Conservation (phyloP, 768 basidiomycete species). For the Leucosporidium yakuticum region DNA sequence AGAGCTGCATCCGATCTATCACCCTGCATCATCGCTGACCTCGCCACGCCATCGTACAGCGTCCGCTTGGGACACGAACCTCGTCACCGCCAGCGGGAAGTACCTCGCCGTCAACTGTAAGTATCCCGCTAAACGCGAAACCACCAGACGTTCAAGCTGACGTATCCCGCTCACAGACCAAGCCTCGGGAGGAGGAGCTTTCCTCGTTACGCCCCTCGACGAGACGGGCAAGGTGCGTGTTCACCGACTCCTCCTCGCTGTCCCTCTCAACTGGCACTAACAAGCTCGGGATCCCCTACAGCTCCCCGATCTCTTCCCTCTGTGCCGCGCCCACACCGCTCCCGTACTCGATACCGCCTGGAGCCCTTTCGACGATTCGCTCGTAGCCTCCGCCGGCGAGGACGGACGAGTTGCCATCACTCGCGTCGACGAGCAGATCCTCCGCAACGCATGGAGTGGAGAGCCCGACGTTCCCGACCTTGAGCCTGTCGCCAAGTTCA, state of each 20-base stretch:
- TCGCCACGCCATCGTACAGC: neutral
- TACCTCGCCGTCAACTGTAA: slow-evolving; percentile 95
- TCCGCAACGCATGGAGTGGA: slow-evolving; percentile 57
- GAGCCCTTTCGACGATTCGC: slow-evolving; percentile 85
- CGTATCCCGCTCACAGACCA: slow-evolving; percentile 7
- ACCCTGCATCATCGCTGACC: neutral
- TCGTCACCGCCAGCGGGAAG: slow-evolving; percentile 75
- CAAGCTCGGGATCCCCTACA: slow-evolving; percentile 57
- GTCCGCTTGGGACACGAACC: slow-evolving; percentile 82
- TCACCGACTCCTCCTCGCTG: slow-evolving; percentile 61
- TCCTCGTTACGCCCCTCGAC: slow-evolving; percentile 83
- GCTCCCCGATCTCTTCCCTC: slow-evolving; percentile 84
- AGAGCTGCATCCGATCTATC: neutral
- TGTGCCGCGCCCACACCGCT: slow-evolving; percentile 64
- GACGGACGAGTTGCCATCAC: slow-evolving; percentile 91
- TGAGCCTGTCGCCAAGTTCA: slow-evolving; percentile 74
- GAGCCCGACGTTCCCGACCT: slow-evolving; percentile 76
- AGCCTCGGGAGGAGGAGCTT: slow-evolving; percentile 84
- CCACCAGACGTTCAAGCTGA: neutral
- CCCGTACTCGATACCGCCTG: slow-evolving; percentile 82
- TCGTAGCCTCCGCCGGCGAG: slow-evolving; percentile 87
- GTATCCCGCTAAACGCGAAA: slow-evolving; percentile 14
- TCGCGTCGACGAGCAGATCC: slow-evolving; percentile 66
- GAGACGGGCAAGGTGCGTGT: slow-evolving; percentile 59
- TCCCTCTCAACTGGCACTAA: slow-evolving; percentile 9